These are phyloP conservation scores for Rhododendron simsii DNA, from an alignment of 148 eudicot genomes.

Conservation along the genomic window DNA sequence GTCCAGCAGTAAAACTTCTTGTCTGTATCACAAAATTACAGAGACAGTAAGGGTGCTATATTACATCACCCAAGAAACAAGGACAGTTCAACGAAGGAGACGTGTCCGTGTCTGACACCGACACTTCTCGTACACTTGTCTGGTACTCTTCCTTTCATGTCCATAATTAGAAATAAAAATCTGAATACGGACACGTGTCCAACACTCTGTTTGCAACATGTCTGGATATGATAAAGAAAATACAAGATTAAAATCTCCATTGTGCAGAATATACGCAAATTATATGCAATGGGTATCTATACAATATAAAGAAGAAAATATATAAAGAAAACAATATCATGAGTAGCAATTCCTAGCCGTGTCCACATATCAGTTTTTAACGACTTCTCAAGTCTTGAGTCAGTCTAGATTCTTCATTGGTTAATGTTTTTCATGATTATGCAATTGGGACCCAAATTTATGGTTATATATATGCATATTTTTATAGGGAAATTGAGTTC, in stretches of 20 bases:
- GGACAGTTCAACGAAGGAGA: not conserved
- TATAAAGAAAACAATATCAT: not conserved
- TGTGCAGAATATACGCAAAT: not conserved
- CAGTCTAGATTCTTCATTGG: not conserved
- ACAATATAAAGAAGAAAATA: not conserved
- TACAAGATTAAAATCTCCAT: not conserved
- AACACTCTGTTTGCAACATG: not conserved
- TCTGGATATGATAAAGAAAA: not conserved
- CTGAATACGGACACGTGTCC: not conserved
- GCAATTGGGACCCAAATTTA: not conserved
- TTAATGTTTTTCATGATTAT: not conserved
- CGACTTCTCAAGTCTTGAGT: not conserved
- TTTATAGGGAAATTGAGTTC: not conserved
- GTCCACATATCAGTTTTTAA: not conserved
- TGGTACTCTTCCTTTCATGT: not conserved
- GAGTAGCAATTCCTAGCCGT: not conserved
- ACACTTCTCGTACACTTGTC: not conserved
- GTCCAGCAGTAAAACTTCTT: conserved; percentile 22
- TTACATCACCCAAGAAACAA: not conserved
- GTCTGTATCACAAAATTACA: conserved; percentile 14
- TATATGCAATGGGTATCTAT: not conserved
- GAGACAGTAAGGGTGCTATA: not conserved
- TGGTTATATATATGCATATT: not conserved
- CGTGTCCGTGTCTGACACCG: not conserved
- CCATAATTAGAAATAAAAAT: not conserved